Percentiles rank a stretch among this genome's conserved stretches.
Evolutionary conservation across 176 grass and related monocot genomes (phyloP).

Genomic region (Zoysia pacifica): DNA sequence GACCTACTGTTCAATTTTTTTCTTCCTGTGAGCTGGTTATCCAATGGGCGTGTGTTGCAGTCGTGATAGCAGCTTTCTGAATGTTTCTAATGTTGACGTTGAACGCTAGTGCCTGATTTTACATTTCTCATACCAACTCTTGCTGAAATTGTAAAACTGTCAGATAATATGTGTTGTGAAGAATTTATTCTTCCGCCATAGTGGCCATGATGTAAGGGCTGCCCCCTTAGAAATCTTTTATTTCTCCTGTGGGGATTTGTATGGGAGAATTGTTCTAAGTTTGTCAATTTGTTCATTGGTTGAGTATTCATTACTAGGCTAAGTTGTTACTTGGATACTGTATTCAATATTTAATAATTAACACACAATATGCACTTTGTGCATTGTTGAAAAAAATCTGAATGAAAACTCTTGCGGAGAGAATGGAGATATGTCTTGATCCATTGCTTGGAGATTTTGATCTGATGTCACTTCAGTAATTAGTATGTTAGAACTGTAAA

Average conservation of each 20-base stretch:
- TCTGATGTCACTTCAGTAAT: not conserved
- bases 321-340: not conserved
- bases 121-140: not conserved
- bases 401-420: not conserved
- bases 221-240: not conserved
- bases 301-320: constrained; percentile 4
- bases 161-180: not conserved
- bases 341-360: not conserved
- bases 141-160: not conserved
- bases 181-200: constrained; percentile 22
- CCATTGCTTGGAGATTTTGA: not conserved
- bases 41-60: not conserved
- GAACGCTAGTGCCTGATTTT: not conserved
- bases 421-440: not conserved
- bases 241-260: not conserved
- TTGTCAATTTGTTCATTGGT: not conserved
- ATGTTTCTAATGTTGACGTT: constrained; percentile 15
- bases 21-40: constrained; percentile 20
- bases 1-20: not conserved
- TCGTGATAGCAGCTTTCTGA: not conserved
- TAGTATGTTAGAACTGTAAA: not conserved
- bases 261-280: not conserved
- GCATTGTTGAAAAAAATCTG: not conserved
- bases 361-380: not conserved
- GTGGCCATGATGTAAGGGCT: constrained; percentile 38